These are phyloP conservation scores for Naganishia sp. DNA, from an alignment of 1,284 basidiomycete species.

Conservation along the genomic window DNA sequence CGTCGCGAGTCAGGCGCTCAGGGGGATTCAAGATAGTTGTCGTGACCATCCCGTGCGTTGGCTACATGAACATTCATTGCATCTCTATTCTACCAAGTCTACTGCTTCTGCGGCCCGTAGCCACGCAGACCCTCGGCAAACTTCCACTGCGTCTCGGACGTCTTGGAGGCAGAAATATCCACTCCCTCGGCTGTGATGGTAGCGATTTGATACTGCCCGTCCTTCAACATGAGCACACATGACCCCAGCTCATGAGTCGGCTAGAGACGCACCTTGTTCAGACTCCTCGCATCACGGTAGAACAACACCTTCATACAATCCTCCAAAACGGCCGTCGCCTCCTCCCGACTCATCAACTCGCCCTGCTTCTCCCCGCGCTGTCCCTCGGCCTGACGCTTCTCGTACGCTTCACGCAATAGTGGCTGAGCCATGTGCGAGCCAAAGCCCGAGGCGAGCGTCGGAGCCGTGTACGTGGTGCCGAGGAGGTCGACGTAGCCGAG, in stretches of 20 bases:
- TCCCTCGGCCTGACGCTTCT: constrained; percentile 67
- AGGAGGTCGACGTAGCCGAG: constrained; percentile 94
- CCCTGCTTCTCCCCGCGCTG: constrained; percentile 55
- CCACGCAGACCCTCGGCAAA: constrained; percentile 75
- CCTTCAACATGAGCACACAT: background rate
- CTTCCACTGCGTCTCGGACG: constrained; percentile 77
- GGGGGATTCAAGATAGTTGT: too few species aligned
- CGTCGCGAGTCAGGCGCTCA: too few species aligned
- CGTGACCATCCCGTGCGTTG: background rate
- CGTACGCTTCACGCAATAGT: constrained; percentile 74
- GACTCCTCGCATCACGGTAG: constrained; percentile 93
- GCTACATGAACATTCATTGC: constrained; percentile 1
- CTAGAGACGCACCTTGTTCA: constrained; percentile 76
- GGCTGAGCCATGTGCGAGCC: constrained; percentile 95
- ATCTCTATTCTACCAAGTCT: constrained; percentile 34
- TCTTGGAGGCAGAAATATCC: constrained; percentile 75
- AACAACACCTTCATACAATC: constrained; percentile 92
- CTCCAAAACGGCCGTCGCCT: constrained; percentile 77
- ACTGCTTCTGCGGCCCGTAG: constrained; percentile 73
- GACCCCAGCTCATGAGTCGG: too few species aligned
- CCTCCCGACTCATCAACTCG: constrained; percentile 70
- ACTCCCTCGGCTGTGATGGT: constrained; percentile 78
- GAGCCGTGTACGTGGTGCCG: constrained; percentile 90
- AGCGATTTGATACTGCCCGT: constrained; percentile 84
- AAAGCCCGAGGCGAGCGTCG: constrained; percentile 95